Percentiles rank a stretch among this genome's conserved stretches.
Conservation (phyloP, 1,139 yeast species). For the Schwanniomyces etchellsii region DNA sequence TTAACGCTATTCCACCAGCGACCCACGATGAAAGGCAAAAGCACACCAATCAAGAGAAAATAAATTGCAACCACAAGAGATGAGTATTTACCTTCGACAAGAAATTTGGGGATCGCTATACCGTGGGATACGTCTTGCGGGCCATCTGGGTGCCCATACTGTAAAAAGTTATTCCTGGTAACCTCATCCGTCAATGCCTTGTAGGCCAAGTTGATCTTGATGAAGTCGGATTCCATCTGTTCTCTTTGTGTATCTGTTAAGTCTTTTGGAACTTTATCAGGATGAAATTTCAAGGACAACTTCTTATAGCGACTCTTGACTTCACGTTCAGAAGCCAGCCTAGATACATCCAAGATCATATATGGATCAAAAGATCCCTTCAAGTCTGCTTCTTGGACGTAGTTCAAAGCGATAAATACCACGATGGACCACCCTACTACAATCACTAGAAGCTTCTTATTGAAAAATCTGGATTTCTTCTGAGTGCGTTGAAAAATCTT, state of each 20-base stretch:
- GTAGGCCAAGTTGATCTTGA: slow-evolving; percentile 85
- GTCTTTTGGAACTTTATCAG: slow-evolving; percentile 79
- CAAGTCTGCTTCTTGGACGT: slow-evolving; percentile 45
- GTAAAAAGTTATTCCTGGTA: slow-evolving; percentile 73
- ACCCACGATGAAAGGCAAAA: slow-evolving; percentile 76
- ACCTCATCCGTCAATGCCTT: slow-evolving; percentile 90
- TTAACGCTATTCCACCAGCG: slow-evolving; percentile 89
- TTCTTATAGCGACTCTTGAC: slow-evolving; percentile 81
- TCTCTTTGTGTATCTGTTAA: slow-evolving; percentile 54
- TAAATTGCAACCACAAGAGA: slow-evolving; percentile 60
- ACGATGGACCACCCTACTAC: slow-evolving; percentile 66
- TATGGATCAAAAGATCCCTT: slow-evolving; percentile 77
- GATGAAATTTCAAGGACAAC: slow-evolving; percentile 83
- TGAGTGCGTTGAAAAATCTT: slow-evolving; percentile 33
- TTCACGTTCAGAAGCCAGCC: slow-evolving; percentile 65
- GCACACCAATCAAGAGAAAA: slow-evolving; percentile 65
- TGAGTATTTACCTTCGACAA: slow-evolving; percentile 81
- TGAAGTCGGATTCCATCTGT: slow-evolving; percentile 69
- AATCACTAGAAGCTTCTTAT: slow-evolving; percentile 41
- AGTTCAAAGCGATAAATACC: slow-evolving; percentile 40
- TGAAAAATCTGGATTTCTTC: slow-evolving; percentile 35
- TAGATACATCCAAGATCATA: slow-evolving; percentile 70
- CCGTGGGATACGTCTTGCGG: slow-evolving; percentile 95
- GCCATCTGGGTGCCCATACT: slow-evolving; percentile 97
- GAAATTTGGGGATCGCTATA: slow-evolving; percentile 88